Base-by-base conservation (phyloP, 2,329 filamentous ascomycete species). In the Spiromastix sp. region DNA sequence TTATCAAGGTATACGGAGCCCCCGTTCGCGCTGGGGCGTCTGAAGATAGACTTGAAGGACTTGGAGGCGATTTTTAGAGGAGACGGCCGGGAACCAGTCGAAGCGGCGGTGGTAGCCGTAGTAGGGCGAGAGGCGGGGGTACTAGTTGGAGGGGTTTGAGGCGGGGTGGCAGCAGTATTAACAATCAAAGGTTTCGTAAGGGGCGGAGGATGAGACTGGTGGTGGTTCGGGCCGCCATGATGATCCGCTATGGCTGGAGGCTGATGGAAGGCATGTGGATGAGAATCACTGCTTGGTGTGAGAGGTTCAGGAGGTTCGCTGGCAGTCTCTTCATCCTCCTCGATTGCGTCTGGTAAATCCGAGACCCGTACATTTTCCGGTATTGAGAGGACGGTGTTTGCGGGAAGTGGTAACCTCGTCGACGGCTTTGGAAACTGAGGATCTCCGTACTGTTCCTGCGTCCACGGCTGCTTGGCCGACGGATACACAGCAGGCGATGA, bases 21-120 rank as follows among this genome's bases (percentile, higher is more conserved):
- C 10, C 24, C 15, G 16, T 38, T 39, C 18, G 36, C 29, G n/a
- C n/a, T n/a, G n/a, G n/a, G n/a, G 19, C 40, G 30, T n/a, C 46
- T 47, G 29, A 52, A 52, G 27, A 51, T 24, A 11, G 48, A 42
- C 32, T 39, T 46, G 34, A 52, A 13, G 7, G 45, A 48, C 11
- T 38, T 40, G 11, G 44, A 46, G 12, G 44, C 46, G 7, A 39
- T 31, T 26, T 29, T 39, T 24, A 48, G 28, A 17, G 43, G 41
- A 3, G 42, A 44, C 7, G 42, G 18, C 4, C 30, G 41, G 5
- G 30, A 35, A 4, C 30, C 30, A 8, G 16, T 21, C 9, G 39
- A 30, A 30, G 39, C 17, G n/a, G 37, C 9, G 12, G 26, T 19
- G 10, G 29, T 24, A 33, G 24, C 11, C 5, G 29, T 12, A 9